Evolutionary conservation across 2,329 filamentous ascomycete genomes (phyloP).

Genomic region (Diaporthe sp.): DNA sequence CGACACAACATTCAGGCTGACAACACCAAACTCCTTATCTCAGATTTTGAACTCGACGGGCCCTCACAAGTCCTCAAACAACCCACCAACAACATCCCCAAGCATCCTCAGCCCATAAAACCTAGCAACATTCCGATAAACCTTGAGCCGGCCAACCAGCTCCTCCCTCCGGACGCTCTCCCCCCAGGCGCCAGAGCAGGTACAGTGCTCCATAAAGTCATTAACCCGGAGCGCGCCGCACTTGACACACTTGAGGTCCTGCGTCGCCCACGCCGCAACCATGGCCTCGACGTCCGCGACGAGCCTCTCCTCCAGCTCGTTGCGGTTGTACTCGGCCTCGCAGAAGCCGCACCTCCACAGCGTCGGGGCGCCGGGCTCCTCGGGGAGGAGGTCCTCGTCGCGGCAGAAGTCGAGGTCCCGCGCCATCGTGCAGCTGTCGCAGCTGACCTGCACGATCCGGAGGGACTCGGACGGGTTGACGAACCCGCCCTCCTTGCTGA

Average conservation of each 20-base stretch:
- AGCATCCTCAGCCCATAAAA: slow-evolving; percentile 89
- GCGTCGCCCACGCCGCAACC: slow-evolving; percentile 84
- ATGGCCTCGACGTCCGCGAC: slow-evolving; percentile 81
- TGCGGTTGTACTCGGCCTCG: slow-evolving; percentile 78
- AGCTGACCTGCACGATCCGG: slow-evolving; percentile 81
- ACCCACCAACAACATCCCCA: slow-evolving; percentile 76
- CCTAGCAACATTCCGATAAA: slow-evolving; percentile 80
- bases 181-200: slow-evolving; percentile 88
- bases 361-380: slow-evolving; percentile 40
- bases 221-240: slow-evolving; percentile 84
- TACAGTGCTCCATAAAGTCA: slow-evolving; percentile 97
- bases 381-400: slow-evolving; percentile 82
- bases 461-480: slow-evolving; percentile 85
- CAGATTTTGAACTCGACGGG: background rate
- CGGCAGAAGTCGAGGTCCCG: slow-evolving; percentile 93
- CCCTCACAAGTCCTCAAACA: slow-evolving; percentile 61
- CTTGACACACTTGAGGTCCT: slow-evolving; percentile 85
- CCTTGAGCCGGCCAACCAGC: slow-evolving; percentile 72
- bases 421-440: slow-evolving; percentile 89
- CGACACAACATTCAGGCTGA: background rate
- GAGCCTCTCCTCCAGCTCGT: slow-evolving; percentile 86
- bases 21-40: background rate
- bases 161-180: slow-evolving; percentile 77
- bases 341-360: slow-evolving; percentile 85
- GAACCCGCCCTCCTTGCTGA: slow-evolving; percentile 89